phyloP scores from a whole-genome alignment of 2,329 filamentous ascomycete species.

The Neospermospora avenae region DNA sequence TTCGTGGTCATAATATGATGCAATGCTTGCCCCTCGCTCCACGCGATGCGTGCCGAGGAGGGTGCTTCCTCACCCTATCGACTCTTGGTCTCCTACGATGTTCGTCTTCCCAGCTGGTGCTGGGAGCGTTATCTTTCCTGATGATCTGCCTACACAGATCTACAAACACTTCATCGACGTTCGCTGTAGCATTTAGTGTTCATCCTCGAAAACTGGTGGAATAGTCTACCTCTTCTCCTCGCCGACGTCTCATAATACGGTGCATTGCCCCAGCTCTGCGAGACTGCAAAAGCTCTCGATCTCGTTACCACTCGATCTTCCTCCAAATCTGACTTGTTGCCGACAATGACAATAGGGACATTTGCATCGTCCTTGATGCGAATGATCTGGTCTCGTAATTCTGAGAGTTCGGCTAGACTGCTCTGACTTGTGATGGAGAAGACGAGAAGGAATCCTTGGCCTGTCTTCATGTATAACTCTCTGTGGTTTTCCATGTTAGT shows the following conservation, averaged over 20 bases:
- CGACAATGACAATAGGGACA: constrained; percentile 69
- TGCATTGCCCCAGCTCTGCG: constrained; percentile 67
- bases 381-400: constrained; percentile 69
- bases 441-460: constrained; percentile 71
- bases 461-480: constrained; percentile 73
- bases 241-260: constrained; percentile 73
- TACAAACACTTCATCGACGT: constrained; percentile 70
- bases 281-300: constrained; percentile 61
- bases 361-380: constrained; percentile 70
- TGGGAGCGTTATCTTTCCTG: constrained; percentile 46
- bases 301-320: constrained; percentile 66
- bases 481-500: constrained; percentile 35
- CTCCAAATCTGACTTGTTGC: constrained; percentile 72
- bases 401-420: constrained; percentile 65
- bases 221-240: constrained; percentile 47
- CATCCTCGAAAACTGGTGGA: neutral
- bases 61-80: neutral
- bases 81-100: neutral
- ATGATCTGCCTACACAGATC: constrained; percentile 67
- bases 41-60: neutral
- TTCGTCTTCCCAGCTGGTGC: constrained; percentile 19
- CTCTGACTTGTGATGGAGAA: constrained; percentile 71
- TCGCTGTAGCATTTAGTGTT: constrained; percentile 39
- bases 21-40: neutral
- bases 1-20: constrained; percentile 2